Conservation (phyloP, 1,139 yeast species). For the Candida dubliniensis region DNA sequence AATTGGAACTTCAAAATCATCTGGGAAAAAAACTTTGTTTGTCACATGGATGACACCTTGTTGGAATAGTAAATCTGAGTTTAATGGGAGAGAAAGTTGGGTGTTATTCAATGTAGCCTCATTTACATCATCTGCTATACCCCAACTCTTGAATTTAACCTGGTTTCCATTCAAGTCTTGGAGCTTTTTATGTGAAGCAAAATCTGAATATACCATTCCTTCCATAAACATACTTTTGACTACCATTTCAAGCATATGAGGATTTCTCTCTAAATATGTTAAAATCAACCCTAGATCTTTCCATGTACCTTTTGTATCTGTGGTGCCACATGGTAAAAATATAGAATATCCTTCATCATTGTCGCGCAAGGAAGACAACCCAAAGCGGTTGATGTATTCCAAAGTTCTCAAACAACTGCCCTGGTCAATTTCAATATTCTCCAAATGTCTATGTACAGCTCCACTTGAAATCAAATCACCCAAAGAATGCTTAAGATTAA, state of each 20-base stretch:
- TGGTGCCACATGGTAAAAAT: constrained; percentile 68
- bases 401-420: constrained; percentile 39
- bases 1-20: constrained; percentile 52
- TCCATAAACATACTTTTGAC: constrained; percentile 62
- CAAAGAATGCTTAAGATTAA: constrained; percentile 35
- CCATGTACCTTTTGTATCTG: constrained; percentile 50
- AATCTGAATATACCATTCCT: constrained; percentile 69
- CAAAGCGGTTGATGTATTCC: constrained; percentile 31
- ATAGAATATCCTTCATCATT: constrained; percentile 67
- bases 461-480: constrained; percentile 42
- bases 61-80: constrained; percentile 71
- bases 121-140: constrained; percentile 26
- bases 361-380: constrained; percentile 42
- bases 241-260: constrained; percentile 48
- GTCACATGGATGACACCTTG: constrained; percentile 87
- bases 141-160: constrained; percentile 22
- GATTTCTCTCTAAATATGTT: constrained; percentile 56
- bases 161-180: constrained; percentile 34
- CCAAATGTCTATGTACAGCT: constrained; percentile 29
- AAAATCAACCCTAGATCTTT: constrained; percentile 59
- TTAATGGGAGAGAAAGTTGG: constrained; percentile 33
- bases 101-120: constrained; percentile 31
- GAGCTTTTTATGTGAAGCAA: constrained; percentile 24
- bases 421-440: constrained; percentile 34
- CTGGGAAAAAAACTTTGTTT: constrained; percentile 58